Base-by-base conservation (phyloP, 2,329 filamentous ascomycete genomes). In the Talaromyces sp. region DNA sequence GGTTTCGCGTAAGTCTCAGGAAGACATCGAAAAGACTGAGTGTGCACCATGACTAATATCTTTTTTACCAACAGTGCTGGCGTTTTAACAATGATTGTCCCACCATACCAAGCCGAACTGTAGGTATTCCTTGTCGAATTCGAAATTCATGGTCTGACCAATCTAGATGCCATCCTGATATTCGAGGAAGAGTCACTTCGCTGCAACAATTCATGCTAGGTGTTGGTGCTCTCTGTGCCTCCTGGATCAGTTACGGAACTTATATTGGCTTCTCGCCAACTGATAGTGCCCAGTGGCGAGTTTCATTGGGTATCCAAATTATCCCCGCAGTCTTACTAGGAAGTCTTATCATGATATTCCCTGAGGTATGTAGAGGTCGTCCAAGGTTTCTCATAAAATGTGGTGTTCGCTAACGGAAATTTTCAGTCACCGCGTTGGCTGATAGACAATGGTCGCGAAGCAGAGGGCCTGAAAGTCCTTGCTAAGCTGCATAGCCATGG, bases 141-240 rank as follows among this genome's bases (percentile, higher is more conserved):
- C 3, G 22, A 47, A 34, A 22, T 49, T 15, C n/a, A 31, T 19
- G 5, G 19, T 43, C 51, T 63, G 25, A 58, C 29, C 17, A 36
- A 36, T 43, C 2, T 19, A 63, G 61, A 27, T 88, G 89, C 3
- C 91, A 94, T 74, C 91, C 91, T 1, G 85, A 84, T 65, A 94
- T 94, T 71, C 86, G 91, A 75, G 91, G 91, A 13, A 82, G 88
- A 68, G 85, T 95, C 36, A 93, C 90, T 0, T 85, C 87, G 34
- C 81, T 94, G 3, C 91, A 93, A 75, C 91, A 93, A 71, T 93
- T 93, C 73, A 93, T 93, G 90, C 76, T 94, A 61, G 91, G 91
- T 1, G 85, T 94, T 31, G 91, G 91, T 65, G 81, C 90, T 17
- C 83, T 95, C 1, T 79, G 88, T 17, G 91, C 91, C 0, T 84